Evolutionary conservation across 768 basidiomycete species (phyloP).

Genomic region (Boletus rufocinnamomeus): DNA sequence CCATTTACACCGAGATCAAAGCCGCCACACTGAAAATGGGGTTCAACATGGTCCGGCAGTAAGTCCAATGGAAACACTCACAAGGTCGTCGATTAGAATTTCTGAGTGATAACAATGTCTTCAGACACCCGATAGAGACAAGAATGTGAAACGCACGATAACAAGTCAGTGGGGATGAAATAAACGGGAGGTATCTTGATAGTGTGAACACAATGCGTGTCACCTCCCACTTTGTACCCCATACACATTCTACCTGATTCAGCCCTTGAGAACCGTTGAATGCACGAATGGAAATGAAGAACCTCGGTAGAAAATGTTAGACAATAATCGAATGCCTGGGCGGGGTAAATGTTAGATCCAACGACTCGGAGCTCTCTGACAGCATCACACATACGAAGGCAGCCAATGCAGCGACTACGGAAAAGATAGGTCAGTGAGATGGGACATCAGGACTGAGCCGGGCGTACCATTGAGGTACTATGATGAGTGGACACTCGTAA

Average conservation of each 20-base stretch:
- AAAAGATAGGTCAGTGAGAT: background rate
- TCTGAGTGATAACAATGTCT: slow-evolving; percentile 1
- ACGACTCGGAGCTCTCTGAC: background rate
- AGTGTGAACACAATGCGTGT: background rate
- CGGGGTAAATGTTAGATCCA: background rate
- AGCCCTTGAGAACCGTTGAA: background rate
- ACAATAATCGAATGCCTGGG: background rate
- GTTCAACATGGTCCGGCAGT: background rate
- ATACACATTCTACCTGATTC: background rate
- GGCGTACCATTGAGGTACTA: slow-evolving; percentile 24
- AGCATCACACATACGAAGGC: background rate
- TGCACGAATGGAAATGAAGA: background rate
- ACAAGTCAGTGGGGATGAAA: background rate
- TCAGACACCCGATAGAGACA: background rate
- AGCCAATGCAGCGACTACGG: background rate
- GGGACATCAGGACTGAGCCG: background rate
- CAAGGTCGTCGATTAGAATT: slow-evolving; percentile 5
- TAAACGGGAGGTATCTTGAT: background rate
- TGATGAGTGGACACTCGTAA: background rate
- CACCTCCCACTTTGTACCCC: background rate
- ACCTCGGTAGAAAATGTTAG: background rate
- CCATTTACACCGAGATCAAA: slow-evolving; percentile 21
- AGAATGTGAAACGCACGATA: background rate
- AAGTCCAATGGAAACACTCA: background rate
- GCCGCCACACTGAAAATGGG: slow-evolving; percentile 19